phyloP scores from a whole-genome alignment of 1,284 basidiomycete species.

The Rhodotorula sp. region DNA sequence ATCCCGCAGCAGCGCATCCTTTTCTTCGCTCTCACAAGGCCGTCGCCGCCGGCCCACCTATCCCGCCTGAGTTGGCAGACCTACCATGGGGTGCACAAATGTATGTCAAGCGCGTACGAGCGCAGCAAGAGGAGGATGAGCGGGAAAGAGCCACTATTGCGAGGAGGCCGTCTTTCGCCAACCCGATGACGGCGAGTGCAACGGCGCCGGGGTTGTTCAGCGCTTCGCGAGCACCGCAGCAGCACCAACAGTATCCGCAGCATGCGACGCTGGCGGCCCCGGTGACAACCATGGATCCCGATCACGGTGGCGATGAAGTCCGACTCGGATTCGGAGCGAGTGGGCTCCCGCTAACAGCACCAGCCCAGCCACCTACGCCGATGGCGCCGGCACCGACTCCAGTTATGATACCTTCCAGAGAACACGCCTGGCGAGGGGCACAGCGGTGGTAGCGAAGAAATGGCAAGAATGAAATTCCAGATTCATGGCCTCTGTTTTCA shows the following conservation, averaged over 20 bases:
- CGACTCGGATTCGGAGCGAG: background rate
- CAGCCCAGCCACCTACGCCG: too few species aligned
- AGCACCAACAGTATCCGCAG: background rate
- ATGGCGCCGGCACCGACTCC: background rate
- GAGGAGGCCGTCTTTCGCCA: too few species aligned
- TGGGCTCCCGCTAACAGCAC: background rate
- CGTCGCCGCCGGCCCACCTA: background rate
- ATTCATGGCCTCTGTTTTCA: too few species aligned
- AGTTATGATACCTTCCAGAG: background rate
- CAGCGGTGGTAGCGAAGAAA: slow-evolving; percentile 5
- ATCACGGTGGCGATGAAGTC: background rate
- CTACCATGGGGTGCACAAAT: slow-evolving; percentile 10
- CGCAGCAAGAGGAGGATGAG: slow-evolving; percentile 13
- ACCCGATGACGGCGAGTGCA: too few species aligned
- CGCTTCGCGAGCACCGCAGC: background rate
- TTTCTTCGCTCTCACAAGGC: too few species aligned
- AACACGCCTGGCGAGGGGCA: slow-evolving; percentile 1
- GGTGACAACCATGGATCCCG: background rate
- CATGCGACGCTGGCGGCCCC: background rate
- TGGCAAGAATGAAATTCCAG: background rate
- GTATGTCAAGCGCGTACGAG: slow-evolving; percentile 14
- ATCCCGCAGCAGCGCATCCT: background rate
- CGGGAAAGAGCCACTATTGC: background rate
- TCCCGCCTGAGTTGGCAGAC: background rate
- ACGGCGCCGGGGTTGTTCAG: too few species aligned